Base-by-base conservation (phyloP, 73 alveolate genomes). In the Tetrahymena borealis region DNA sequence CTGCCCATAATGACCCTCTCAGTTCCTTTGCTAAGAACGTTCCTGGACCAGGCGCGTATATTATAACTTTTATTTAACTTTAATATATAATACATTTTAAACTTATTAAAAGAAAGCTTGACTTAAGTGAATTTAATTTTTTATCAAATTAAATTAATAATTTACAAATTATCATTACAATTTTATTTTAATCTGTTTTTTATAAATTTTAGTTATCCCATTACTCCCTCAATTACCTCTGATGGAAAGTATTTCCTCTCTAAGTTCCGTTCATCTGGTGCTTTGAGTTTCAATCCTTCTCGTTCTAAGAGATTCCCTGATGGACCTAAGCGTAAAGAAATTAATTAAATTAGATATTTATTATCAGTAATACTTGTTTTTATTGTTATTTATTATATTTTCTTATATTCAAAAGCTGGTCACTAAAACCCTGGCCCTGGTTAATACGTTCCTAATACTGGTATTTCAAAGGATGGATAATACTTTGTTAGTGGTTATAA, bases 391-490 rank as follows among this genome's bases (percentile, higher is more conserved):
- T 60, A 78, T 7, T n/a, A 60, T 77, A 33, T 10, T 32, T 32
- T 24, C 78, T 38, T 33, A 38, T 24, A 13, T 35, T 20, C 33
- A 38, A 35, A 9, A 92, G 95, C 90, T 85, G 91, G 40, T 9
- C 90, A 32, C 79, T 38, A 93, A 35, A 92, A 91, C 3, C 98
- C 98, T 40, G 98, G 98, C 28, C 98, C 98, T 32, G 98, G 98
- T 15, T 39, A 94, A 38, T 95, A 95, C 60, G 93, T 90, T 78
- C 91, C 91, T 13, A 95, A 95, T 77, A 85, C 78, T 32, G 95
- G 95, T 32, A 93, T 93, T 12, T 78, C 60, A 79, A 92, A 78
- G n/a, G 95, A 78, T 24, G 60, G 60, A 6, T 60, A 40, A 15
- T 77, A 40, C 16, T 60, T 60, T 60, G 42, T 33, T 32, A 77